Conservation (phyloP, 1,284 basidiomycete genomes). For the Ganoderma multipileum region DNA sequence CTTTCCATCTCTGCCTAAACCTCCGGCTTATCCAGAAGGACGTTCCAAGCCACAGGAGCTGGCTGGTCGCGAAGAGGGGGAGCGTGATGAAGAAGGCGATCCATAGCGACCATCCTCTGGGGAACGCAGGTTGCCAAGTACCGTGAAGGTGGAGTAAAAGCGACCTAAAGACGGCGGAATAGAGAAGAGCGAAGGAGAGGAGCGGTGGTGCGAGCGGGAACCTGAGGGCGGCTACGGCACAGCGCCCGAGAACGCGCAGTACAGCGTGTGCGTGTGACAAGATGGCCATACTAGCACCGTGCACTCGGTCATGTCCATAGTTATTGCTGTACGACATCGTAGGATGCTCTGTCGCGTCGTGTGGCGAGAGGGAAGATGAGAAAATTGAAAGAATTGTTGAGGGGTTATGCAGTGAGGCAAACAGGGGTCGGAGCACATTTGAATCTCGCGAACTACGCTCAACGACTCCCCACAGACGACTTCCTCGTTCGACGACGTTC, state of each 20-base stretch:
- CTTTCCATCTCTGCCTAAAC: slow-evolving; percentile 10
- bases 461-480: background rate
- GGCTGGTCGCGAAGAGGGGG: slow-evolving; percentile 30
- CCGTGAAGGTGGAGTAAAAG: slow-evolving; percentile 20
- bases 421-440: background rate
- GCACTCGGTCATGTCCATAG: background rate
- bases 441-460: background rate
- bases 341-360: background rate
- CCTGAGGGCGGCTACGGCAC: slow-evolving; percentile 5
- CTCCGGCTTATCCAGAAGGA: slow-evolving; percentile 11
- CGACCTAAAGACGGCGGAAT: slow-evolving; percentile 13
- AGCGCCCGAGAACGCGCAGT: slow-evolving; percentile 15
- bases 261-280: slow-evolving; percentile 8
- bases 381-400: background rate
- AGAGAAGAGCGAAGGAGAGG: slow-evolving; percentile 28
- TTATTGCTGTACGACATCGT: slow-evolving; percentile 1
- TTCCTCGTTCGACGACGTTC: background rate
- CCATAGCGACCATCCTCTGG: slow-evolving; percentile 30
- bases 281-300: background rate
- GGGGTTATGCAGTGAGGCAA: background rate
- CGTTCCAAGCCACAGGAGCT: slow-evolving; percentile 29
- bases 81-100: slow-evolving; percentile 29
- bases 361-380: background rate
- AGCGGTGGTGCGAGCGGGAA: slow-evolving; percentile 26
- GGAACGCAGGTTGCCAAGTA: slow-evolving; percentile 32